phyloP scores from a whole-genome alignment of 495 filamentous ascomycete genomes.

The Lepidopterella palustris region DNA sequence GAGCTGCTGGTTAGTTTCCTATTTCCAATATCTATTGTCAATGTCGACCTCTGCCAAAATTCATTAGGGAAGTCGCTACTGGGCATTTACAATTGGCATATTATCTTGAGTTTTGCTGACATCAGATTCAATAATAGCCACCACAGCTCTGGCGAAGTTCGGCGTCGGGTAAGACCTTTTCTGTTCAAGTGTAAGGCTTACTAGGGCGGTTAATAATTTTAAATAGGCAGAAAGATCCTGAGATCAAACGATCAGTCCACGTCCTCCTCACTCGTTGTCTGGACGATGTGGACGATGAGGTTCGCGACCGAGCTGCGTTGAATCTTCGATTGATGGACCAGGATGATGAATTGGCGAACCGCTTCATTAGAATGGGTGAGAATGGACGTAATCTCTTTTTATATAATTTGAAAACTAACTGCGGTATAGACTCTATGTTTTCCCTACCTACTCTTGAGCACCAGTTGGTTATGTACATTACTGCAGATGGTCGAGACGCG shows the following conservation, averaged over 20 bases:
- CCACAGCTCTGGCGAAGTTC: conserved; percentile 93
- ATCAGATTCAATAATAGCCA: too few relatives aligned
- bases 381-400: not conserved
- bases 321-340: conserved; percentile 83
- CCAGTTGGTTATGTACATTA: conserved; percentile 96
- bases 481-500: conserved; percentile 73
- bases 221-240: conserved; percentile 90
- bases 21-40: too few relatives aligned
- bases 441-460: conserved; percentile 95
- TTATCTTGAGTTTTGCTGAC: too few relatives aligned
- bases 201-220: too few relatives aligned
- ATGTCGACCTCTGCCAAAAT: too few relatives aligned
- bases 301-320: conserved; percentile 88
- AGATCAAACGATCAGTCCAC: conserved; percentile 90
- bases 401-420: not conserved
- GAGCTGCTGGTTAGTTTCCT: too few relatives aligned
- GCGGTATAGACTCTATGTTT: conserved; percentile 68
- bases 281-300: conserved; percentile 97
- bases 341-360: conserved; percentile 70
- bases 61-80: too few relatives aligned
- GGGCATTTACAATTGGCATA: too few relatives aligned
- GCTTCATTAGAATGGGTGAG: conserved; percentile 88
- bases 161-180: conserved; percentile 69
- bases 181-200: too few relatives aligned
- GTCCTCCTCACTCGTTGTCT: conserved; percentile 90